These are phyloP conservation scores for Cladosporium sp. DNA, from an alignment of 2,329 filamentous ascomycete species.

Conservation along the genomic window DNA sequence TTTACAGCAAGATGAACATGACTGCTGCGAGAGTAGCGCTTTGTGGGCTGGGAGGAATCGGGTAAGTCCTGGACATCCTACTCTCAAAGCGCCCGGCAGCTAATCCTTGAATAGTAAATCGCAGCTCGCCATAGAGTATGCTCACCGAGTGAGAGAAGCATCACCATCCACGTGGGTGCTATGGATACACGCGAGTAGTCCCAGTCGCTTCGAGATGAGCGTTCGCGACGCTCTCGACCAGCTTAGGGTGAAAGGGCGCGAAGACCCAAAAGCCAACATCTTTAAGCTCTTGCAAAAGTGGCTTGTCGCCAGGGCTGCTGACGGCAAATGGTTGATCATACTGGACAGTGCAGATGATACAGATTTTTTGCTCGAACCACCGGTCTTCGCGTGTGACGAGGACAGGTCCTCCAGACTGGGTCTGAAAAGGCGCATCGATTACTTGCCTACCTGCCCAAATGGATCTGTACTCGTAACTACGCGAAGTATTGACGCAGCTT, in stretches of 20 bases:
- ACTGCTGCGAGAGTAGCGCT: slow-evolving; percentile 18
- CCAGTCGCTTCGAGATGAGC: slow-evolving; percentile 20
- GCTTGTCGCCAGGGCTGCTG: slow-evolving; percentile 16
- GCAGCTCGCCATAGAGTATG: slow-evolving; percentile 26
- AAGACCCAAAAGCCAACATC: slow-evolving; percentile 18
- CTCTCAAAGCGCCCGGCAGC: not conserved
- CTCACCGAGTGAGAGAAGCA: slow-evolving; percentile 8
- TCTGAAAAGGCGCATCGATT: not conserved
- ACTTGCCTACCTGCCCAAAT: not conserved
- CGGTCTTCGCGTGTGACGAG: not conserved
- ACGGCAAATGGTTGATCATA: slow-evolving; percentile 3
- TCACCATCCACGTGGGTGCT: slow-evolving; percentile 21
- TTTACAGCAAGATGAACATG: no score
- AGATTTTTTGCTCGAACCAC: not conserved
- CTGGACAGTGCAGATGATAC: not conserved
- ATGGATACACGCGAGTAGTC: slow-evolving; percentile 25
- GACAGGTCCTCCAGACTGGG: not conserved
- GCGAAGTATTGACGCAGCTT: not conserved
- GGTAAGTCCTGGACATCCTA: slow-evolving; percentile 16
- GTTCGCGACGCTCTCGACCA: slow-evolving; percentile 15
- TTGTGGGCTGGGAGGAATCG: slow-evolving; percentile 22
- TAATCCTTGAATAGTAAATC: slow-evolving; percentile 19
- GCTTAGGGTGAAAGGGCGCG: slow-evolving; percentile 12
- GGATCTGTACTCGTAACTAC: not conserved
- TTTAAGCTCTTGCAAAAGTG: slow-evolving; percentile 20